Percentiles rank a stretch among this genome's conserved stretches.
phyloP scores from a whole-genome alignment of 1,284 basidiomycete species.

The Irpex rosettiformis region DNA sequence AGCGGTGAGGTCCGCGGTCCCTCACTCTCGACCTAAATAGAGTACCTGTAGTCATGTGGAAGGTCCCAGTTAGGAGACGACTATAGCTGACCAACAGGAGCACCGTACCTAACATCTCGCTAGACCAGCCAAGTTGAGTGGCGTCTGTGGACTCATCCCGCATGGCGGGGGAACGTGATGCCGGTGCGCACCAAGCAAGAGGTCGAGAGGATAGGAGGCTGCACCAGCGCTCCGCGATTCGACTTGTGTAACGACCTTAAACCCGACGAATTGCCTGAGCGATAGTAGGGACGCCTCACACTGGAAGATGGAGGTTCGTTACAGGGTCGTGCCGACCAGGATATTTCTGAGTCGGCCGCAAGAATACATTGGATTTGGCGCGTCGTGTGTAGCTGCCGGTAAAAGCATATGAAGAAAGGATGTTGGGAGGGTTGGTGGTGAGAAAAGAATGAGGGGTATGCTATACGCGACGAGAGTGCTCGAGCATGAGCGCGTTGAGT shows the following conservation, averaged over 20 bases:
- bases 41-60: neutral
- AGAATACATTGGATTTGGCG: too few species aligned
- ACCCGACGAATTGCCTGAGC: too few species aligned
- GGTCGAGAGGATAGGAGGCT: neutral
- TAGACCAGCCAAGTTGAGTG: neutral
- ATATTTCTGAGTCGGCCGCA: too few species aligned
- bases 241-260: neutral
- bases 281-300: too few species aligned
- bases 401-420: neutral
- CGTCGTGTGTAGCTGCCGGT: neutral
- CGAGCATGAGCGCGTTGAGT: conserved; percentile 7
- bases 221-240: neutral
- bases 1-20: neutral
- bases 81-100: too few species aligned
- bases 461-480: neutral
- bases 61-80: neutral
- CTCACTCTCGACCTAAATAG: neutral
- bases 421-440: neutral
- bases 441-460: neutral
- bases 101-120: neutral
- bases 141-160: neutral
- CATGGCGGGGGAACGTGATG: neutral
- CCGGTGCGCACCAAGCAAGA: neutral
- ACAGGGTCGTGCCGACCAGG: too few species aligned
- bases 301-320: too few species aligned